Evolutionary conservation across 192 early-diverging fungal species (phyloP), one percentile per base, ranked within the genome.

Genomic region (Dimargaris cristalligena): DNA sequence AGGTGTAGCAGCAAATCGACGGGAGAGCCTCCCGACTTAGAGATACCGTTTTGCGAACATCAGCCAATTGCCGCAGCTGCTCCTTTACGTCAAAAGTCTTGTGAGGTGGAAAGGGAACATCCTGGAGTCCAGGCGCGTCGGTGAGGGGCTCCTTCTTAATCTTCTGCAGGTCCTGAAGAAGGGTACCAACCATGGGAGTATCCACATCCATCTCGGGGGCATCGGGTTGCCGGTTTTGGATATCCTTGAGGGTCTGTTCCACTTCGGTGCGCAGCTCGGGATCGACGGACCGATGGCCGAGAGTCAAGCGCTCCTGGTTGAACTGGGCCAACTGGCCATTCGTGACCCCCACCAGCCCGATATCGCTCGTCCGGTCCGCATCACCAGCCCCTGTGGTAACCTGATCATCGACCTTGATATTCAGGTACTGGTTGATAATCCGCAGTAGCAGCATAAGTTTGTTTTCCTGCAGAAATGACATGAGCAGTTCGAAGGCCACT

Each of bases 381-480:
- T n/a, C n/a, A n/a, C n/a, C n/a, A n/a, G n/a, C n/a, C n/a, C n/a
- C n/a, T n/a, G n/a, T n/a, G 3, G 16, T 16, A n/a, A 30, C 26
- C 8, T 4, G 4, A 3, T 54, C 52, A 4, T 11, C 3, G 26
- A 54, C 79, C 63, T 81, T 70, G 29, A 99, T 93, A 59, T 84
- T 83, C 26, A 97, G 52, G 58, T 94, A 81, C 70, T 94, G 89
- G 67, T 99, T 95, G 44, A 95, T 80, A 28, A 97, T 79, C 65
- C 90, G 75, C 62, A 94, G 79, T 45, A 99, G 61, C 44, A 92
- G 70, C 65, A 87, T 87, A 52, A 85, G 87, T 52, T 87, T 83
- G 74, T 91, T 91, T 61, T 97, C 92, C 69, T 95, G 89, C 62
- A 99, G 68, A 66, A 88, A 97, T 57, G 84, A 78, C 51, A 96